Evolutionary conservation across 2,329 filamentous ascomycete species (phyloP), one percentile per base, ranked within the genome.

Genomic region (Aspergillus chevalieri): DNA sequence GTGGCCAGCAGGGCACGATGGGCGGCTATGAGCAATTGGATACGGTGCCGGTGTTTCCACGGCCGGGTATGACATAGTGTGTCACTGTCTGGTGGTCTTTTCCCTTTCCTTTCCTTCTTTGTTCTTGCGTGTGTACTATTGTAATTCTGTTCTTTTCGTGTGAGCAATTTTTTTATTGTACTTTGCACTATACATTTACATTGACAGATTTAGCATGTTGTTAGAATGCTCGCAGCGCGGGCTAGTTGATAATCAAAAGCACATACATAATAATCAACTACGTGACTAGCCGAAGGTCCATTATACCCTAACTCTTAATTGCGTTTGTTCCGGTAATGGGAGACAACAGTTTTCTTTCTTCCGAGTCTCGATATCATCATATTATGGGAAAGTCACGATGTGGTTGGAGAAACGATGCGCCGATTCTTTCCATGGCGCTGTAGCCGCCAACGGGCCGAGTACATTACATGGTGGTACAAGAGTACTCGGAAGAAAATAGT

Each of bases 41-140:
- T 30, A 95, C 91, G 0, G 77, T 89, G 24, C 85, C 85, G 0
- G 82, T 97, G 1, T 98, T 98, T 64, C 93, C 93, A 8, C 78
- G 92, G 49, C 89, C 89, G 1, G 83, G 80, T 15, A 73, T 76
- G 61, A 69, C 56, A 41, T 63, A 59, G 48, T 9, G 22, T 34
- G 19, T 22, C 17, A 9, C 17, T 19, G 8, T 22, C 17, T 21
- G 10, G 9, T 22, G 17, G 9, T 22, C 5, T 3, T 41, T 41
- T 12, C 10, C 15, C 7, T 22, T 41, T 22, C 22, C 12, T 34
- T 19, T 19, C 17, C 2, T 41, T 41, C 4, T 22, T 41, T 12
- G 8, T 41, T 41, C 15, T 41, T 12, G 10, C 8, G 34, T 36
- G 34, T 41, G 17, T 41, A 19, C 38, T 19, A 19, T 41, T 21